phyloP scores from a whole-genome alignment of 2,329 filamentous ascomycete genomes.

The Aspergillus transmontanensis region DNA sequence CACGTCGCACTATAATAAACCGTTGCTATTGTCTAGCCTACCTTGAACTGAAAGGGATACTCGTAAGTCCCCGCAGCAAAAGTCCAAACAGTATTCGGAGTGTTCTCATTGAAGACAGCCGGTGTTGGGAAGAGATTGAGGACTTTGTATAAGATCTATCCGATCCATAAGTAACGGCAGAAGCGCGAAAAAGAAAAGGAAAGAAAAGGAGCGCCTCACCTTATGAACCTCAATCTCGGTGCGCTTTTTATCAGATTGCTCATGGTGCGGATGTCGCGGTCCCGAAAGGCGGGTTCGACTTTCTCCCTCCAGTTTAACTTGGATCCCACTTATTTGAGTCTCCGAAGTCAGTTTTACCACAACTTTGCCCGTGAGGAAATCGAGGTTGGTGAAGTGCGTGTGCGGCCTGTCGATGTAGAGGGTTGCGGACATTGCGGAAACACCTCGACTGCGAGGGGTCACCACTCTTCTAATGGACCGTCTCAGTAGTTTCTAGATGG shows the following conservation, averaged over 20 bases:
- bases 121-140: constrained; percentile 49
- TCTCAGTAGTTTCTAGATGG: background rate
- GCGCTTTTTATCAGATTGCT: constrained; percentile 49
- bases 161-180: background rate
- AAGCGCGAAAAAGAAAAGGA: too few species aligned
- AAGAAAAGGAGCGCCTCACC: constrained; percentile 31
- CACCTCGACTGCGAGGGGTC: background rate
- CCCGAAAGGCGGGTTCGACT: constrained; percentile 49
- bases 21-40: constrained; percentile 18
- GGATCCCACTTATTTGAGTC: constrained; percentile 48
- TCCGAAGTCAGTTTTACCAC: constrained; percentile 45
- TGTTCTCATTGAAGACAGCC: constrained; percentile 41
- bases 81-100: constrained; percentile 44
- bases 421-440: constrained; percentile 47
- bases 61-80: constrained; percentile 50
- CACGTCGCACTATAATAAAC: background rate
- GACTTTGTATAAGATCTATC: constrained; percentile 50
- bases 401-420: constrained; percentile 48
- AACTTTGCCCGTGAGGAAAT: constrained; percentile 49
- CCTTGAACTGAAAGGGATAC: constrained; percentile 55
- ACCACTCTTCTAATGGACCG: background rate
- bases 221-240: constrained; percentile 54
- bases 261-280: constrained; percentile 43
- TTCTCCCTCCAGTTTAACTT: constrained; percentile 54
- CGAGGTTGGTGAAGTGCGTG: constrained; percentile 52